These are phyloP conservation scores for Pseudodiploospora longispora DNA, from an alignment of 2,329 filamentous ascomycete genomes.

Conservation along the genomic window DNA sequence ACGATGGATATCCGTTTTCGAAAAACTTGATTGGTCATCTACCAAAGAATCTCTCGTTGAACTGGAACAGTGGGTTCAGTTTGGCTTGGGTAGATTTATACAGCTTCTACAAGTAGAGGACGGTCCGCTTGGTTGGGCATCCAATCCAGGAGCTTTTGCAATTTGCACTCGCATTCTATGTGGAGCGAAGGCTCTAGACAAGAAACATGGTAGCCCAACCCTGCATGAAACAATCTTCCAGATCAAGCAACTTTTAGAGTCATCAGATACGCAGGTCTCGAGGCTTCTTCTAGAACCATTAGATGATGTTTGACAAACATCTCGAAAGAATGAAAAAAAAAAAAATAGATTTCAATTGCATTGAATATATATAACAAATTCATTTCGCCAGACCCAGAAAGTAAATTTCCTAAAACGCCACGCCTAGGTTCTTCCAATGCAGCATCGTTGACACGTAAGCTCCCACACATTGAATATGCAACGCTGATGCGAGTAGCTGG, in stretches of 20 bases:
- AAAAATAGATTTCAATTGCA: not conserved
- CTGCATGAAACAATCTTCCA: conserved; percentile 10
- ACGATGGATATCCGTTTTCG: conserved; percentile 55
- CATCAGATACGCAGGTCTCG: conserved; percentile 15
- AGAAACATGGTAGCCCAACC: conserved; percentile 2
- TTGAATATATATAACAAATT: not conserved
- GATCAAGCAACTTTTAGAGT: conserved; percentile 3
- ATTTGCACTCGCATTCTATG: conserved; percentile 44
- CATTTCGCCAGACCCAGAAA: not conserved
- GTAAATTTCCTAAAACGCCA: not conserved
- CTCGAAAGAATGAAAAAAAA: not conserved
- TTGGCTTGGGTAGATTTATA: conserved; percentile 33
- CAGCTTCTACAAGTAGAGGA: conserved; percentile 40
- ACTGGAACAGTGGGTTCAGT: conserved; percentile 38
- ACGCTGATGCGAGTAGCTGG: conserved; percentile 2
- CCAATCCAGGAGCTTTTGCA: conserved; percentile 59
- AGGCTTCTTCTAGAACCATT: conserved; percentile 17
- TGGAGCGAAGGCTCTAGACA: conserved; percentile 26
- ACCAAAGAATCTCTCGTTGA: conserved; percentile 13
- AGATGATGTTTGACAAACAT: not conserved
- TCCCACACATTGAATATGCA: not conserved
- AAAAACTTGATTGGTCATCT: conserved; percentile 13
- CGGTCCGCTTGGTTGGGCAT: conserved; percentile 65
- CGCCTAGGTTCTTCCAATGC: not conserved
- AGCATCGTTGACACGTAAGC: not conserved